A percentile compares a stretch with the other conserved stretches of the same genome.
Evolutionary conservation across 176 grass and related monocot genomes (phyloP).

Genomic region (Thalia dealbata): DNA sequence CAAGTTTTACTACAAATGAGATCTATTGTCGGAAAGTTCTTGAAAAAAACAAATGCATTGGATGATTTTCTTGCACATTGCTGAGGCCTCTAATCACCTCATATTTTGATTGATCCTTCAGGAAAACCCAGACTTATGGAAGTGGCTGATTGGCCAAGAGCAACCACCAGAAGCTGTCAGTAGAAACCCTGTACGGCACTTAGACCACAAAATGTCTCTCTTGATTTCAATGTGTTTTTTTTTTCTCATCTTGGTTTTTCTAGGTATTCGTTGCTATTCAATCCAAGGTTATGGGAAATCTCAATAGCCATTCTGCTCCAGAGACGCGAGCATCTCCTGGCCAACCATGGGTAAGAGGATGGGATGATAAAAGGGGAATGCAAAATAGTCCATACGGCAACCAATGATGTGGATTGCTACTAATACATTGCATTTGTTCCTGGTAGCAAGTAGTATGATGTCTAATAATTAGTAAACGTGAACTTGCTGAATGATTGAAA

Average conservation of each 20-base stretch:
- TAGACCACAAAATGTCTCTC: neutral
- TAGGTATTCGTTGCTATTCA: conserved; percentile 71
- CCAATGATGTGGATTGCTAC: conserved; percentile 39
- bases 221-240: neutral
- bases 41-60: neutral
- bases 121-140: conserved; percentile 97
- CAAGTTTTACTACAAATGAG: too few species aligned
- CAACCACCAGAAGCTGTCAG: conserved; percentile 55
- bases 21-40: neutral
- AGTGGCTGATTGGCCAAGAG: conserved; percentile 86
- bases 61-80: too few species aligned
- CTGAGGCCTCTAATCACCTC: neutral
- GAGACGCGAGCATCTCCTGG: conserved; percentile 67
- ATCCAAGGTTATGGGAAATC: conserved; percentile 56
- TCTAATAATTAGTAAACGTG: too few species aligned
- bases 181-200: conserved; percentile 49
- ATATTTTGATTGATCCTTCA: conserved; percentile 17
- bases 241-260: neutral
- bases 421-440: neutral
- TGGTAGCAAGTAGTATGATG: too few species aligned
- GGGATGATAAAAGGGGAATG: conserved; percentile 75
- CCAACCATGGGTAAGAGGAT: conserved; percentile 84
- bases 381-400: conserved; percentile 63
- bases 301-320: conserved; percentile 54
- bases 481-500: too few species aligned